Percentiles rank a stretch among this genome's conserved stretches.
These are phyloP conservation scores for Vickermania ingenoplastis DNA, from an alignment of 208 protist species.

Conservation along the genomic window DNA sequence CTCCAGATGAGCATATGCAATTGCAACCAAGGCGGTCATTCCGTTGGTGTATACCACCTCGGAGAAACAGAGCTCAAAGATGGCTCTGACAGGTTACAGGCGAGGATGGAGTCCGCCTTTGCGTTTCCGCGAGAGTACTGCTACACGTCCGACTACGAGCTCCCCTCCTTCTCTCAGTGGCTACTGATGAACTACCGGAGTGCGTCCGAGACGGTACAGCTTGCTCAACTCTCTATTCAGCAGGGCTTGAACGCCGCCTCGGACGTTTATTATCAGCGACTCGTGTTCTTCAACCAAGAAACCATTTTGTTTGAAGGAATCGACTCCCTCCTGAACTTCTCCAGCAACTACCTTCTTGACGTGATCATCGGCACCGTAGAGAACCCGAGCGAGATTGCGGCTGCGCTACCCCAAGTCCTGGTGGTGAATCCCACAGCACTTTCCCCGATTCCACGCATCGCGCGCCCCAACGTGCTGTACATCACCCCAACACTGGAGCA, in stretches of 20 bases:
- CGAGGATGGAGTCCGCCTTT: background rate
- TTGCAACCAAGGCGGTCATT: background rate
- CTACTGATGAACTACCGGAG: background rate
- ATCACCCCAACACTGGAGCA: constrained; percentile 4
- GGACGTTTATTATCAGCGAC: too few species aligned
- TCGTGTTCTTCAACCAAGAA: too few species aligned
- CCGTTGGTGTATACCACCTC: background rate
- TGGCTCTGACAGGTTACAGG: too few species aligned
- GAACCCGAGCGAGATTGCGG: background rate
- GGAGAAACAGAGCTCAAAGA: background rate
- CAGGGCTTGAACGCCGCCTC: background rate
- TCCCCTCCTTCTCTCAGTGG: background rate
- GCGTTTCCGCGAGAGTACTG: background rate
- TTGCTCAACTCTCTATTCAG: background rate
- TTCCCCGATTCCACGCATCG: background rate
- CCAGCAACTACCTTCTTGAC: background rate
- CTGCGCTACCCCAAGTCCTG: background rate
- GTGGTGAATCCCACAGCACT: background rate
- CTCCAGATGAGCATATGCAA: background rate
- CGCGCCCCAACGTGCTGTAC: background rate
- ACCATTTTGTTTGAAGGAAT: too few species aligned
- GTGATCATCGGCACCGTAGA: too few species aligned
- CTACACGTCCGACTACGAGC: background rate
- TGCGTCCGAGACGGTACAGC: background rate
- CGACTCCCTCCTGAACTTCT: background rate